These are phyloP conservation scores for Hyaloscypha hepaticicola DNA, from an alignment of 495 filamentous ascomycete species.

Conservation along the genomic window DNA sequence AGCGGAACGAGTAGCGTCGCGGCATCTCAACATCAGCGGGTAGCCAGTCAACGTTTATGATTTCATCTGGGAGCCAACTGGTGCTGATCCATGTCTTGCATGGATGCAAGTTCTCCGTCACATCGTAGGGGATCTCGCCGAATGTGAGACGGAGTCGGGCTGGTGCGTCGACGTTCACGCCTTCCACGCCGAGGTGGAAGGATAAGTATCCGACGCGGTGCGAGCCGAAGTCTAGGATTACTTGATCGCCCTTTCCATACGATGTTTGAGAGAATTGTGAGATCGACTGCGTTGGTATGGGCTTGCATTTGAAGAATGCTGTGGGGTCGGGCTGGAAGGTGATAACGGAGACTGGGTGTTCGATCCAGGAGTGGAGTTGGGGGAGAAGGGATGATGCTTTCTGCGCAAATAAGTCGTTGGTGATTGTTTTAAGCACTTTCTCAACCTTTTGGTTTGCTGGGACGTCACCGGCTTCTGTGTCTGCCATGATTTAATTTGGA, in stretches of 20 bases:
- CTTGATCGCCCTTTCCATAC: slow-evolving; percentile 30
- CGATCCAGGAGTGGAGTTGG: slow-evolving; percentile 27
- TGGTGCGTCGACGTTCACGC: slow-evolving; percentile 35
- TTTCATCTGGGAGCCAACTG: slow-evolving; percentile 34
- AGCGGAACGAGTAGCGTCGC: slow-evolving; percentile 34
- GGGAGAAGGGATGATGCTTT: slow-evolving; percentile 18
- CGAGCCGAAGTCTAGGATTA: slow-evolving; percentile 35
- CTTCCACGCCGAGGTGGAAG: slow-evolving; percentile 32
- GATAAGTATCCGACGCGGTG: slow-evolving; percentile 35
- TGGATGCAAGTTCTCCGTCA: slow-evolving; percentile 25
- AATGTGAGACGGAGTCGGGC: slow-evolving; percentile 31
- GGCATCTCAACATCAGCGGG: slow-evolving; percentile 28
- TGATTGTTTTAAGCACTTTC: not conserved
- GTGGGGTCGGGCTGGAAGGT: slow-evolving; percentile 24
- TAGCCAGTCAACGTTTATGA: slow-evolving; percentile 33
- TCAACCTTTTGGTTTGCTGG: slow-evolving; percentile 23
- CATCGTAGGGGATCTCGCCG: slow-evolving; percentile 34
- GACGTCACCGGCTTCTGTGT: not conserved
- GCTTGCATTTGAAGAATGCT: slow-evolving; percentile 26
- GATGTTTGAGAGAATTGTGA: slow-evolving; percentile 23
- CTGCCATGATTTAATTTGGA: not conserved
- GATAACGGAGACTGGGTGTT: slow-evolving; percentile 27
- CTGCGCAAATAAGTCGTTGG: slow-evolving; percentile 17
- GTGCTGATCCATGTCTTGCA: slow-evolving; percentile 35
- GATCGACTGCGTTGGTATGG: slow-evolving; percentile 17